These are phyloP conservation scores for Ceratobasidium sp. DNA, from an alignment of 1,284 basidiomycete species.

Conservation along the genomic window DNA sequence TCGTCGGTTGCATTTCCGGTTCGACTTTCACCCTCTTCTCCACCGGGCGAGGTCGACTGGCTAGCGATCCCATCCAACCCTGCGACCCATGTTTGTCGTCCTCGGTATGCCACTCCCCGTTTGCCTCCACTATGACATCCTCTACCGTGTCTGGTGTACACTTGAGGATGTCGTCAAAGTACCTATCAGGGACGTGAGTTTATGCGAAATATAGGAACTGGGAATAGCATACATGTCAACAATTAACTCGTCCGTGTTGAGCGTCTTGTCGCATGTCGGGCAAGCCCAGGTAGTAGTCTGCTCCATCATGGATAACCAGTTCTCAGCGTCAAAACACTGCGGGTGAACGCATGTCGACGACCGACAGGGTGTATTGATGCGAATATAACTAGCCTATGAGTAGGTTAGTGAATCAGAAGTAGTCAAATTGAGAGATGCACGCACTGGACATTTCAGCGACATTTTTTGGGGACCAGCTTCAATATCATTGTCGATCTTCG, in stretches of 20 bases:
- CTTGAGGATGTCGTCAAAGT: conserved; percentile 85
- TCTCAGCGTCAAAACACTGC: conserved; percentile 96
- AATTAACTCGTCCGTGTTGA: conserved; percentile 86
- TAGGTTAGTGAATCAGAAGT: conserved; percentile 37
- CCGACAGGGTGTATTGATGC: conserved; percentile 87
- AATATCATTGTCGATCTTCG: conserved; percentile 86
- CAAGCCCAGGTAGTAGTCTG: conserved; percentile 97
- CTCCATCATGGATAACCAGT: conserved; percentile 96
- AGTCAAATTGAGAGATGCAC: conserved; percentile 55
- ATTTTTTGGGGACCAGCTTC: conserved; percentile 87
- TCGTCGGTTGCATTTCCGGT: conserved; percentile 29
- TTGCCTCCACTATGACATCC: conserved; percentile 92
- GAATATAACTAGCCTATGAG: conserved; percentile 85
- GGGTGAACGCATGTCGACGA: conserved; percentile 89
- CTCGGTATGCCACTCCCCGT: conserved; percentile 94
- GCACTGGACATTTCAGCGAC: conserved; percentile 91
- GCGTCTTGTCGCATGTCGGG: conserved; percentile 89
- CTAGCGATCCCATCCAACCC: conserved; percentile 66
- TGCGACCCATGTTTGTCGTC: conserved; percentile 87
- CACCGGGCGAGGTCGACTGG: conserved; percentile 62
- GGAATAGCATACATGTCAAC: conserved; percentile 84
- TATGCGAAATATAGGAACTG: conserved; percentile 30
- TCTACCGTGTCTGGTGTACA: conserved; percentile 84
- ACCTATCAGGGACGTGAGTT: conserved; percentile 62
- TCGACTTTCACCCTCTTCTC: conserved; percentile 41